A percentile compares a stretch with the other conserved stretches of the same genome.
Evolutionary conservation across 306 rosid species (phyloP).

Genomic region (Lathyrus oleraceus): DNA sequence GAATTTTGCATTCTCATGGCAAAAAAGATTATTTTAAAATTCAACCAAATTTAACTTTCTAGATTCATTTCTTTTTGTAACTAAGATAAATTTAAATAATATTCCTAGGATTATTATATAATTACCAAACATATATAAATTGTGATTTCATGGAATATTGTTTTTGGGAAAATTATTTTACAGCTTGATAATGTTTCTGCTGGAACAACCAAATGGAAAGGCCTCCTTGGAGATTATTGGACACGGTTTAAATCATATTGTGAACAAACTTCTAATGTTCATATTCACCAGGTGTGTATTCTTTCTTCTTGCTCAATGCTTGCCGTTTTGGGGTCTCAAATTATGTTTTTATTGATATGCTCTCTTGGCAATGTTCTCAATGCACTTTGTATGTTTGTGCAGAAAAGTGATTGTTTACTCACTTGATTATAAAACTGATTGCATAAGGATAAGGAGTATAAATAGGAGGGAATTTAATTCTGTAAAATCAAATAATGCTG

Average conservation of each 20-base stretch:
- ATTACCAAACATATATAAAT: not conserved
- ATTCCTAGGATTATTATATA: not conserved
- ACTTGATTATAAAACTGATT: too few species aligned
- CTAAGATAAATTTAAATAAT: not conserved
- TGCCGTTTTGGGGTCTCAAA: constrained; percentile 23
- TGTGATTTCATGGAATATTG: not conserved
- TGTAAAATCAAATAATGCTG: not conserved
- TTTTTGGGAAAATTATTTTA: too few species aligned
- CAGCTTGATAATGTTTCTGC: constrained; percentile 98
- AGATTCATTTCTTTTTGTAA: not conserved
- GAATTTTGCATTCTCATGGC: constrained; percentile 2
- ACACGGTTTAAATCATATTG: constrained; percentile 85
- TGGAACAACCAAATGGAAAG: constrained; percentile 96
- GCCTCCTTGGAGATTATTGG: constrained; percentile 95
- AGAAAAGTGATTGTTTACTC: too few species aligned
- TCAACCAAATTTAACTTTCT: not conserved
- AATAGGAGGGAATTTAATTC: too few species aligned
- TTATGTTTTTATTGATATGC: not conserved
- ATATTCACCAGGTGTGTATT: constrained; percentile 74
- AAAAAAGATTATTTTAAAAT: not conserved
- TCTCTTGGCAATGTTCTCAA: not conserved
- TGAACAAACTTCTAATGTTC: constrained; percentile 63
- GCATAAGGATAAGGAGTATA: too few species aligned
- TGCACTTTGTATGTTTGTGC: not conserved
- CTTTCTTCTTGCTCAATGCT: constrained; percentile 23